Conservation (phyloP, 2,329 filamentous ascomycete species). For the Myriosclerotinia duriaeana region DNA sequence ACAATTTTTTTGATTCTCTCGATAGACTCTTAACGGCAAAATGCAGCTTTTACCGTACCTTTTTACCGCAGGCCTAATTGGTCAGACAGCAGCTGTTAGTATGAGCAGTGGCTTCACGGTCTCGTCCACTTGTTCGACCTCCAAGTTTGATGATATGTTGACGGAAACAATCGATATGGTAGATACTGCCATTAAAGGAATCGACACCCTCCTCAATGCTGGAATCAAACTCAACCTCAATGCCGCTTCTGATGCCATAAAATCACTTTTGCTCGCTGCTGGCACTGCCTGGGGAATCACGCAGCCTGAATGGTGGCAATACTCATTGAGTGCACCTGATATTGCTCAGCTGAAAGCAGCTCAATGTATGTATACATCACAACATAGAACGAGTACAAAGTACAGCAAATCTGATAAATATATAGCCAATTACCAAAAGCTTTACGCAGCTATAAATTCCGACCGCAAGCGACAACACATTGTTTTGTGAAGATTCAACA, state of each 20-base stretch:
- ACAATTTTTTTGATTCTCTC: background rate
- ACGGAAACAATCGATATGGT: slow-evolving; percentile 21
- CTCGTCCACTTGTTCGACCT: slow-evolving; percentile 16
- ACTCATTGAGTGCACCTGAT: slow-evolving; percentile 17
- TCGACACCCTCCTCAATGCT: slow-evolving; percentile 19
- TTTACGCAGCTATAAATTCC: slow-evolving; percentile 12
- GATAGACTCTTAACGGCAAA: background rate
- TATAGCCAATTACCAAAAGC: slow-evolving; percentile 19
- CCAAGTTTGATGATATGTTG: slow-evolving; percentile 20
- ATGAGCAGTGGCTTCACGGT: slow-evolving; percentile 22
- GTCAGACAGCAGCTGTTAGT: slow-evolving; percentile 6
- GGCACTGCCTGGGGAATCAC: slow-evolving; percentile 8
- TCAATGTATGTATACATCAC: slow-evolving; percentile 4
- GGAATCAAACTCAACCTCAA: slow-evolving; percentile 11
- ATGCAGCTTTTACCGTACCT: slow-evolving; percentile 14
- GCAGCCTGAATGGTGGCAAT: slow-evolving; percentile 1
- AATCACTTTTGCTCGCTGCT: slow-evolving; percentile 10
- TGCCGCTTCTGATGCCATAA: slow-evolving; percentile 7
- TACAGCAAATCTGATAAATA: background rate
- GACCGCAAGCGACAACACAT: slow-evolving; percentile 13
- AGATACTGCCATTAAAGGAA: slow-evolving; percentile 8
- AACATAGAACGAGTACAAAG: background rate
- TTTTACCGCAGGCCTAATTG: slow-evolving; percentile 2
- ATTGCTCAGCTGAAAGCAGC: slow-evolving; percentile 18
- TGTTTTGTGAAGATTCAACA: slow-evolving; percentile 21